Evolutionary conservation across 2,329 filamentous ascomycete genomes (phyloP), one percentile per base, ranked within the genome.

Genomic region (Fusarium proliferatum): DNA sequence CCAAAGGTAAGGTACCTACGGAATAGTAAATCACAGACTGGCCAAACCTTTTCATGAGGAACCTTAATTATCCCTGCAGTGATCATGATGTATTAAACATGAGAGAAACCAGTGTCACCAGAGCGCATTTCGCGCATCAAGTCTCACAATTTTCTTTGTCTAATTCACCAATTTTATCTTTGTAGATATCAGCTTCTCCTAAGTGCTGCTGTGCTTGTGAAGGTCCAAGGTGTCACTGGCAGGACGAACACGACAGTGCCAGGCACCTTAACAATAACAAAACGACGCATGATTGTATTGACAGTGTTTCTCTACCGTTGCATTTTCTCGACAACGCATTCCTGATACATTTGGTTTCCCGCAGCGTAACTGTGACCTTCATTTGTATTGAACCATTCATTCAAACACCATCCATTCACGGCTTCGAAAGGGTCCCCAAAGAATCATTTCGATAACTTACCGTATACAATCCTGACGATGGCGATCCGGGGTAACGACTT

Each of bases 401-500:
- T 23, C 30, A 12, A 45, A n/a, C 45, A 66, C 34, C 9, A 46
- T 48, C 39, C 3, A n/a, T 23, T 21, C 11, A 33, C 30, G 39
- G 11, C 43, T 57, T 53, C 45, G 42, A 23, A 9, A 13, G 9
- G 17, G 39, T 17, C 34, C 45, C 26, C 23, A 10, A 12, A 21
- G 23, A 42, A n/a, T 41, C 15, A 41, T 39, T 17, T 52, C 9
- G 15, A 39, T 21, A 28, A 55, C 15, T 41, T 55, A 42, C 26
- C 51, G 21, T 16, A 33, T 11, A n/a, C 5, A 13, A 16, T 34
- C 19, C 52, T 53, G 38, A 23, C 17, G 21, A 71, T 61, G 62
- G 5, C 23, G n/a, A 28, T 9, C 6, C 30, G 63, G 9, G 51
- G 49, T 21, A n/a, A n/a, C 7, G 67, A 76, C 11, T 77, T 79